These are phyloP conservation scores for Balamuthia mandrillaris DNA, from an alignment of 208 protist genomes.

Conservation along the genomic window DNA sequence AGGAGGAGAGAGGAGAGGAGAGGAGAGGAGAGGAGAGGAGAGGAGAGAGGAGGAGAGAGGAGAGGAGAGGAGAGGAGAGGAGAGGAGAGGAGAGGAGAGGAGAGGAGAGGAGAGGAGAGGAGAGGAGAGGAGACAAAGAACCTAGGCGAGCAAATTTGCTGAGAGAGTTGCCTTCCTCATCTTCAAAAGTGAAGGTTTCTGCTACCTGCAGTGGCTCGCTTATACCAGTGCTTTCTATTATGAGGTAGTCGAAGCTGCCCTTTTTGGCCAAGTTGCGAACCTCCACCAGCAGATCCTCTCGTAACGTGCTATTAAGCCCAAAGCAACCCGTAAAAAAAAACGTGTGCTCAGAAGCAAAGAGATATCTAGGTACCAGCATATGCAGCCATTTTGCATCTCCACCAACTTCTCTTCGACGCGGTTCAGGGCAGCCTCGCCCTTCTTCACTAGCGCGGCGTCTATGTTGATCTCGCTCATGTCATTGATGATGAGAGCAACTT, in stretches of 20 bases:
- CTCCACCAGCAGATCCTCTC: constrained; percentile 73
- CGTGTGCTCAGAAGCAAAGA: too few relatives aligned
- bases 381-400: constrained; percentile 73
- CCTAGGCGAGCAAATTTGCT: neutral
- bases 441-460: constrained; percentile 62
- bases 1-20: too few relatives aligned
- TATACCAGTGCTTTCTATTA: constrained; percentile 73
- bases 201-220: constrained; percentile 75
- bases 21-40: too few relatives aligned
- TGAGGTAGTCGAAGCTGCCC: constrained; percentile 71
- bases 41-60: too few relatives aligned
- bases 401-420: constrained; percentile 66
- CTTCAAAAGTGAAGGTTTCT: constrained; percentile 72
- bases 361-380: constrained; percentile 82
- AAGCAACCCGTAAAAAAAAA: too few relatives aligned
- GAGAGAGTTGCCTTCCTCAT: neutral
- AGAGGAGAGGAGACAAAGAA: neutral
- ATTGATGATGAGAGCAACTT: constrained; percentile 74
- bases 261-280: constrained; percentile 61
- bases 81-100: too few relatives aligned
- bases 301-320: too few relatives aligned
- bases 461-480: constrained; percentile 80
- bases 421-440: constrained; percentile 44
- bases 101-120: too few relatives aligned
- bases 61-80: too few relatives aligned